Percentiles rank a stretch among this genome's conserved stretches.
phyloP scores from a whole-genome alignment of 2,329 filamentous ascomycete genomes.

The Orbilia javanica region DNA sequence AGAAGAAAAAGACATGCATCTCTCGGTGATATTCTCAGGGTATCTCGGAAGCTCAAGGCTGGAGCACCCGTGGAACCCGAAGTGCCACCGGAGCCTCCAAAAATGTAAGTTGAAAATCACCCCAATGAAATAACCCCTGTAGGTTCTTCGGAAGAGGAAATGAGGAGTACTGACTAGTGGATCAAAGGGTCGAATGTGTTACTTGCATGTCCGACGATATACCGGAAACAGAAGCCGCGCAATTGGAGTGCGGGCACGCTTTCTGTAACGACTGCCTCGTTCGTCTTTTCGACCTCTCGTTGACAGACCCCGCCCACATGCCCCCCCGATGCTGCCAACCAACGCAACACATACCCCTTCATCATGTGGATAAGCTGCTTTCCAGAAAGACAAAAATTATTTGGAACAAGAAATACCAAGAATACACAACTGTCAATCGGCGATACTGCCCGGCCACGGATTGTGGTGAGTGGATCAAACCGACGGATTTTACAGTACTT shows the following conservation, averaged over 20 bases:
- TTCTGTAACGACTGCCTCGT: slow-evolving; percentile 85
- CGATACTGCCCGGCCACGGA: slow-evolving; percentile 80
- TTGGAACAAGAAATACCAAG: slow-evolving; percentile 85
- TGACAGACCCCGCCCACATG: slow-evolving; percentile 84
- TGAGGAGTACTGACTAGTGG: slow-evolving; percentile 4
- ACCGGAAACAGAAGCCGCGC: slow-evolving; percentile 73
- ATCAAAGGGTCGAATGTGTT: slow-evolving; percentile 76
- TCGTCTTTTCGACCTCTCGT: slow-evolving; percentile 79
- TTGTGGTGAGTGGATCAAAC: slow-evolving; percentile 85
- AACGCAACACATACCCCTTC: slow-evolving; percentile 77
- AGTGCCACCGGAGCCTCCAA: slow-evolving; percentile 40
- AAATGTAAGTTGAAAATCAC: slow-evolving; percentile 34
- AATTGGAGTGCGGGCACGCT: slow-evolving; percentile 81
- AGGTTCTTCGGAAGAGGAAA: not conserved
- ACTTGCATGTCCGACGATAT: slow-evolving; percentile 78
- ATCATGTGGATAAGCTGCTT: slow-evolving; percentile 81
- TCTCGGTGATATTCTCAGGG: slow-evolving; percentile 52
- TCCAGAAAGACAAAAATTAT: slow-evolving; percentile 65
- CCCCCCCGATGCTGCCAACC: slow-evolving; percentile 82
- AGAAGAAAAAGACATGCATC: slow-evolving; percentile 49
- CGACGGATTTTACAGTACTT: slow-evolving; percentile 71
- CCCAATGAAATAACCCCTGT: not conserved
- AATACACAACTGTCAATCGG: slow-evolving; percentile 79
- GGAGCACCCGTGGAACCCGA: slow-evolving; percentile 28
- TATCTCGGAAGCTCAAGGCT: slow-evolving; percentile 42